Evolutionary conservation across 495 filamentous ascomycete genomes (phyloP).

Genomic region (Penicillium diatomitis): DNA sequence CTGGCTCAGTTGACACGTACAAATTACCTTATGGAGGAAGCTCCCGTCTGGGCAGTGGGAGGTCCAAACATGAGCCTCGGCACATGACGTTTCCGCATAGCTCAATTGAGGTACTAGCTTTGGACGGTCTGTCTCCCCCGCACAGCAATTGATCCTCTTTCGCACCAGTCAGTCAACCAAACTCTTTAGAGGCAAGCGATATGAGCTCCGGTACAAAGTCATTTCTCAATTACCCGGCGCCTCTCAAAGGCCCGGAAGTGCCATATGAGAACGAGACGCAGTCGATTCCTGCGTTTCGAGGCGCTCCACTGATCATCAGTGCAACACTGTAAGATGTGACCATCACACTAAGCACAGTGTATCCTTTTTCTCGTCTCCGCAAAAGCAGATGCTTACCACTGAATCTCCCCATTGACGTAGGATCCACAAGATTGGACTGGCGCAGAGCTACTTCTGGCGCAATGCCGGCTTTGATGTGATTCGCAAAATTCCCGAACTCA

Average conservation of each 20-base stretch:
- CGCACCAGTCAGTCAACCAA: too few relatives aligned
- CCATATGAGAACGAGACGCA: constrained; percentile 41
- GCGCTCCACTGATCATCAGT: constrained; percentile 39
- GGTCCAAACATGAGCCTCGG: constrained; percentile 5
- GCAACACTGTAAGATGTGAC: constrained; percentile 36
- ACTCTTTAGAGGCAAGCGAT: neutral
- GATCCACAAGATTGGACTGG: constrained; percentile 42
- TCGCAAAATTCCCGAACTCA: constrained; percentile 47
- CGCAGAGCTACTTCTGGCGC: constrained; percentile 57
- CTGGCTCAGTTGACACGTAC: too few relatives aligned
- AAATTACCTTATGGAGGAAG: too few relatives aligned
- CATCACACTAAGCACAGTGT: too few relatives aligned
- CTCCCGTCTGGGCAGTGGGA: neutral
- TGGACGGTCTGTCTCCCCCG: neutral
- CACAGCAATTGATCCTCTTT: neutral
- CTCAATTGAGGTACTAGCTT: too few relatives aligned
- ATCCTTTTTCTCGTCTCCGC: too few relatives aligned
- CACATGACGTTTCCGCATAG: constrained; percentile 7
- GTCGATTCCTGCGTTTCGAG: constrained; percentile 46
- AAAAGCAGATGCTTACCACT: too few relatives aligned
- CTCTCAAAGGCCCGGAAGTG: constrained; percentile 33
- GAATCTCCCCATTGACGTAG: constrained; percentile 20
- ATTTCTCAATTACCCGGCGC: constrained; percentile 37
- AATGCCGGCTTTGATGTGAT: constrained; percentile 66
- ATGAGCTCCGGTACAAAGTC: constrained; percentile 15